These are phyloP conservation scores for Petunia secreta DNA, from an alignment of 257 asterid species.

Conservation along the genomic window DNA sequence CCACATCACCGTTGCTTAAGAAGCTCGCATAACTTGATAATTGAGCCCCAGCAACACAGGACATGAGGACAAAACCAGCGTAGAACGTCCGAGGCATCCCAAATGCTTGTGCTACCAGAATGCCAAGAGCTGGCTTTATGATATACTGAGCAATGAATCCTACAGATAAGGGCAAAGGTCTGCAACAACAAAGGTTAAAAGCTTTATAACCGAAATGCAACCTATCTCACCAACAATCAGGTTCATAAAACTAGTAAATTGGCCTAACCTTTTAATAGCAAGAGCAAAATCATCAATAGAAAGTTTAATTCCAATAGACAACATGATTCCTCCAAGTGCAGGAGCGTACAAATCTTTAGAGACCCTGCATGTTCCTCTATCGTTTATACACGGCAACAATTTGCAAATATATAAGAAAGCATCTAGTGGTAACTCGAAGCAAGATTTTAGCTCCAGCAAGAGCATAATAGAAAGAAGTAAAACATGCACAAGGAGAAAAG, in stretches of 20 bases:
- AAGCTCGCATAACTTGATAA: slow-evolving; percentile 95
- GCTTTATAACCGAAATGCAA: slow-evolving; percentile 7
- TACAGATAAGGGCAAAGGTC: slow-evolving; percentile 78
- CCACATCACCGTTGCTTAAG: slow-evolving; percentile 94
- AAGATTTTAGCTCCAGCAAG: background rate
- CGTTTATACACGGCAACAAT: slow-evolving; percentile 47
- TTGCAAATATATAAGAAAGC: background rate
- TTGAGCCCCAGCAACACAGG: slow-evolving; percentile 98
- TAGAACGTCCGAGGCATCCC: slow-evolving; percentile 80
- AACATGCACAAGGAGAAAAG: background rate
- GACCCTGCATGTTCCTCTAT: slow-evolving; percentile 93
- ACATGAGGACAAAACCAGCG: slow-evolving; percentile 84
- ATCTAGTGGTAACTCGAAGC: background rate
- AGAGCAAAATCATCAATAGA: slow-evolving; percentile 89
- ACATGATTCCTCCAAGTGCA: slow-evolving; percentile 98
- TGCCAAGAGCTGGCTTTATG: slow-evolving; percentile 89
- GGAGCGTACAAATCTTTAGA: slow-evolving; percentile 94
- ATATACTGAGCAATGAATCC: slow-evolving; percentile 83
- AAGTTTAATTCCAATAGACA: slow-evolving; percentile 93
- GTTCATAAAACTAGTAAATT: slow-evolving; percentile 22
- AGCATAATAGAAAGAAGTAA: background rate
- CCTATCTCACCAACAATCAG: background rate
- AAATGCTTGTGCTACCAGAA: slow-evolving; percentile 75
- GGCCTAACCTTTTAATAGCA: slow-evolving; percentile 78
- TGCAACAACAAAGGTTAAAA: slow-evolving; percentile 40